Evolutionary conservation across 1,284 basidiomycete genomes (phyloP), one percentile per base, ranked within the genome.

Genomic region (Quambalaria eucalypti): DNA sequence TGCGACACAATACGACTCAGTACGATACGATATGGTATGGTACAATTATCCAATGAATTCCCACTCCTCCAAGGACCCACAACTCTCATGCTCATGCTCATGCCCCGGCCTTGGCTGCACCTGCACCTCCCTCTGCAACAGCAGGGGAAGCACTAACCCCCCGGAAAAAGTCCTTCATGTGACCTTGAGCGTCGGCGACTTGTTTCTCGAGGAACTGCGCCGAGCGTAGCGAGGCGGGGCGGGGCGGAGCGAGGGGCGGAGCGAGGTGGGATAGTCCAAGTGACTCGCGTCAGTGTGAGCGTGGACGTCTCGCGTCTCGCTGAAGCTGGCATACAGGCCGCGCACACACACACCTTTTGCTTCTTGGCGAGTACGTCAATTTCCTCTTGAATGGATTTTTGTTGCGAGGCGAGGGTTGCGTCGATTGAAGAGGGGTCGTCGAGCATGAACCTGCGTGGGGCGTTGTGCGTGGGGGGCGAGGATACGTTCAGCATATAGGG

Each of bases 151-250:
- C n/a, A n/a, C n/a, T n/a, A 6, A 46, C 25, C 25, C 42, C 42
- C 25, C 42, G 19, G 21, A 46, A 46, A 21, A 46, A 46, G 42
- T 46, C 42, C 12, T 26, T 46, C 42, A 46, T 23, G 12, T 46
- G 42, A 2, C 42, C 42, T 14, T 46, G 42, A 4, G 42, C 14
- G 5, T 46, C 42, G 16, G 42, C 42, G 25, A 46, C 25, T 26
- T 46, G 42, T 21, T 46, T 46, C 12, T 46, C 42, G 42, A 46
- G 42, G 42, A 46, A 46, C 42, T 46, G 42, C 21, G 19, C 4
- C 16, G 14, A 21, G 36, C 5, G 4, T 5, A 12, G 10, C 16
- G 36, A 39, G 36, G n/a, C 9, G 9, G 9, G 31, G 19, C 4
- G 42, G 14, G 42, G 36, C 5, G 4, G 10, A 12, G 10, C 16